These are phyloP conservation scores for Volvox africanus DNA, from an alignment of 139 green algal genomes.

Conservation along the genomic window DNA sequence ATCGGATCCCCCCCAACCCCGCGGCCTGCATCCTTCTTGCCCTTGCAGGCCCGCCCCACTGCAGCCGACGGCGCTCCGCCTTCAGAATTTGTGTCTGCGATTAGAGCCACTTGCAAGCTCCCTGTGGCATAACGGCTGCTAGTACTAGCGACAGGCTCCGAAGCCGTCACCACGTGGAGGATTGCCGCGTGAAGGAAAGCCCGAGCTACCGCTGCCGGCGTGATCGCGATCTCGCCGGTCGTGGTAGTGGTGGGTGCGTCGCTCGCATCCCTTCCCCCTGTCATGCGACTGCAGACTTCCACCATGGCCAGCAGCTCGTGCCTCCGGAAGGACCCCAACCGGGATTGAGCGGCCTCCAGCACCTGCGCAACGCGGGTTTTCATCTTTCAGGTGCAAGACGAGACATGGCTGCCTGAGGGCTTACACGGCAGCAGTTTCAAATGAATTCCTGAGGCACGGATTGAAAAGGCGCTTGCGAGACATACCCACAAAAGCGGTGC, in stretches of 20 bases:
- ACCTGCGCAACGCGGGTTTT: background rate
- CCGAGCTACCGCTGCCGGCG: background rate
- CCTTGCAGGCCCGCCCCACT: too few relatives aligned
- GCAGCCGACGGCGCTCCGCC: too few relatives aligned
- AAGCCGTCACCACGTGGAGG: background rate
- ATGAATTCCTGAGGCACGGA: too few relatives aligned
- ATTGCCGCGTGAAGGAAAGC: slow-evolving; percentile 13
- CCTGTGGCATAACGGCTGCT: background rate
- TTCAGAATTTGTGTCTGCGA: too few relatives aligned
- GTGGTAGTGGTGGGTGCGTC: background rate
- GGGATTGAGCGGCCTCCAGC: background rate
- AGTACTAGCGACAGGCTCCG: background rate
- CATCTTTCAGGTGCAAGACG: too few relatives aligned
- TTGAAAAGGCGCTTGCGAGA: too few relatives aligned
- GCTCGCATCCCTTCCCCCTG: background rate
- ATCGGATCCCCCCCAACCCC: background rate
- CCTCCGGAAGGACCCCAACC: background rate
- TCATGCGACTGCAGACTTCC: background rate
- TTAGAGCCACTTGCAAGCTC: too few relatives aligned
- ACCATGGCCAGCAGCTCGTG: slow-evolving; percentile 11
- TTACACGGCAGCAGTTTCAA: too few relatives aligned
- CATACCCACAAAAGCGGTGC: too few relatives aligned
- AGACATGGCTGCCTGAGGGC: too few relatives aligned
- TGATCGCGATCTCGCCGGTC: background rate
- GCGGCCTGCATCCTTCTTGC: background rate